Base-by-base conservation (phyloP, 257 asterid genomes). In the Linderniella brevidens region DNA sequence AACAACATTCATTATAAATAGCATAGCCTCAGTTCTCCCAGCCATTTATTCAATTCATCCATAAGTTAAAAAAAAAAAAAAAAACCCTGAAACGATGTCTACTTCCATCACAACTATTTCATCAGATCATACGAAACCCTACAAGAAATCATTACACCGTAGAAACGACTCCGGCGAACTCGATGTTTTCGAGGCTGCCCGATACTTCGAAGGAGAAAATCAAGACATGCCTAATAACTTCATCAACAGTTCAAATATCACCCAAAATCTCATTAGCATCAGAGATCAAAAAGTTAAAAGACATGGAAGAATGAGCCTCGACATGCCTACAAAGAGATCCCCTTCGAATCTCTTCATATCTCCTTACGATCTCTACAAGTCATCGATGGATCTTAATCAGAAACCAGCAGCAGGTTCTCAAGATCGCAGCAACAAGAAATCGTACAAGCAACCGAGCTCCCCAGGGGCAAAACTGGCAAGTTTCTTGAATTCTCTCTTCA, bases 181-280 rank as follows among this genome's bases (percentile, higher is more conserved):
- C 48, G 48, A 44, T 9, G 48, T 44, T 44, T 44, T 44, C 19
- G 48, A 44, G 19, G 48, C 48, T 9, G 48, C 48, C 5, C 48
- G 48, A 18, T 44, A 44, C 48, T 44, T 44, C 48, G 32, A 25
- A 25, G 32, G 32, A 25, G 32, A 25, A 25, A n/a, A n/a, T n/a
- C 32, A 25, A 25, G 32, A 25, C 4, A 25, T 25, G 4, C 32
- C 32, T 25, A 25, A 25, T 25, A 25, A 25, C 32, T 3, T n/a
- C 48, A 5, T 13, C 48, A 13, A 15, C 48, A 17, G 48, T 44
- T 11, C 43, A 11, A 39, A 10, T 13, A 11, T 39, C 13, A 11
- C 13, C 15, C 18, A 9, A n/a, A 13, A 18, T 18, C 18, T 44
- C 48, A 17, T 17, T 5, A 13, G 15, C 13, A 13, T 15, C 48